These are phyloP conservation scores for Fusarium sp. DNA, from an alignment of 2,329 filamentous ascomycete species.

Conservation along the genomic window DNA sequence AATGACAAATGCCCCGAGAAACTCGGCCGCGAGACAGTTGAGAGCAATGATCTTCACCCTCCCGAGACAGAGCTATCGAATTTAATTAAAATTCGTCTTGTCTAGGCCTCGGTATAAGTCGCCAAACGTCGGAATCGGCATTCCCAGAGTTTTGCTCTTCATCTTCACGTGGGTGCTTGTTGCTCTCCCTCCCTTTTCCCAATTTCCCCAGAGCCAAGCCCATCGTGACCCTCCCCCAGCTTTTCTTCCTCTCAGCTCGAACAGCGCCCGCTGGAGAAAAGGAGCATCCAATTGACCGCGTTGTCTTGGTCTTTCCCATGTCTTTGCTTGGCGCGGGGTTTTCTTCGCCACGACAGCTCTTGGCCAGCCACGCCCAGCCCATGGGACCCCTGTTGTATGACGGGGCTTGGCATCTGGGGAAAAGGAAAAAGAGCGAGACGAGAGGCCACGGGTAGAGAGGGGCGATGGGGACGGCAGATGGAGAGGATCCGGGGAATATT, in stretches of 20 bases:
- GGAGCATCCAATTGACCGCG: background rate
- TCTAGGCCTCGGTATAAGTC: background rate
- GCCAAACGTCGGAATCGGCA: background rate
- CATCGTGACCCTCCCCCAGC: slow-evolving; percentile 23
- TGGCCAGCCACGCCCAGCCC: slow-evolving; percentile 5
- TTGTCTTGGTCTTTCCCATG: background rate
- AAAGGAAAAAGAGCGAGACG: background rate
- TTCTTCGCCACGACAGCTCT: slow-evolving; percentile 6
- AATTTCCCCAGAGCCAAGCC: slow-evolving; percentile 12
- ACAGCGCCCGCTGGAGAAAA: background rate
- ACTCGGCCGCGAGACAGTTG: slow-evolving; percentile 11
- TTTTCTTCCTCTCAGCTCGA: slow-evolving; percentile 1
- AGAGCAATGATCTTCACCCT: slow-evolving; percentile 20
- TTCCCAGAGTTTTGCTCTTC: background rate
- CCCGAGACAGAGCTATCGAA: slow-evolving; percentile 7
- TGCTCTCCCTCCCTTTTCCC: background rate
- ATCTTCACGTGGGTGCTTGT: background rate
- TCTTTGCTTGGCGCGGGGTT: slow-evolving; percentile 33
- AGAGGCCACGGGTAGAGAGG: background rate
- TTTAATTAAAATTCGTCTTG: slow-evolving; percentile 8
- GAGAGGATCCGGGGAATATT: slow-evolving; percentile 20
- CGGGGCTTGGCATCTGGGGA: slow-evolving; percentile 21
- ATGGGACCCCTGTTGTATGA: background rate
- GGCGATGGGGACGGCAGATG: slow-evolving; percentile 17
- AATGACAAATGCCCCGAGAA: slow-evolving; percentile 14